These are phyloP conservation scores for Amauroascus verrucosus DNA, from an alignment of 2,329 filamentous ascomycete genomes.

Conservation along the genomic window DNA sequence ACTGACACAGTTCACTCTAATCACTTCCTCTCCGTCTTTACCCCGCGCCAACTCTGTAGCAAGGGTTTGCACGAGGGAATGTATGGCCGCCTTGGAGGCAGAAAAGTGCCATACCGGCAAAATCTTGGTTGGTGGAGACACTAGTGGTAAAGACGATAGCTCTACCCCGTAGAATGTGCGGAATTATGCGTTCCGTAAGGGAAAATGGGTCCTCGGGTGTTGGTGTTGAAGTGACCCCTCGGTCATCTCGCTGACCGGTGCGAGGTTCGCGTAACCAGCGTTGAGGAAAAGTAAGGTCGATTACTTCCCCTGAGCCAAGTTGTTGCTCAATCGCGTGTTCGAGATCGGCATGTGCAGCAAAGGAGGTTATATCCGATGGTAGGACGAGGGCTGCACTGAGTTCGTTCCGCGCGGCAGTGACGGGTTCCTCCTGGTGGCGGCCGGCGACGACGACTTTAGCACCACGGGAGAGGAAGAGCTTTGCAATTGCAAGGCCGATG, in stretches of 20 bases:
- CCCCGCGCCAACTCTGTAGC: slow-evolving; percentile 11
- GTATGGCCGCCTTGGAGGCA: slow-evolving; percentile 13
- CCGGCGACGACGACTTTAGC: slow-evolving; percentile 35
- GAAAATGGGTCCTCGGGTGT: slow-evolving; percentile 15
- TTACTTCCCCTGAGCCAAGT: neutral
- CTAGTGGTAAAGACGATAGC: slow-evolving; percentile 15
- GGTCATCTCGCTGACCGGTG: slow-evolving; percentile 1
- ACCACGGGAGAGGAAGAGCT: slow-evolving; percentile 28
- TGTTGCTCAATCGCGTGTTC: slow-evolving; percentile 2
- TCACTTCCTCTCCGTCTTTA: slow-evolving; percentile 7
- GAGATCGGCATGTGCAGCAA: slow-evolving; percentile 5
- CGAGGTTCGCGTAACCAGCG: slow-evolving; percentile 8
- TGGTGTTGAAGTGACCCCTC: slow-evolving; percentile 14
- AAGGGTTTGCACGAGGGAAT: slow-evolving; percentile 13
- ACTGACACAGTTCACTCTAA: slow-evolving; percentile 14
- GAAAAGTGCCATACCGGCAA: slow-evolving; percentile 16
- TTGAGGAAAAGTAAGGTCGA: slow-evolving; percentile 16
- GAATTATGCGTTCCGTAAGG: slow-evolving; percentile 8
- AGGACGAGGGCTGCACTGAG: slow-evolving; percentile 9
- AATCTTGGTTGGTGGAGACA: slow-evolving; percentile 11
- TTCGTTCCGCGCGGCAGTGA: slow-evolving; percentile 9
- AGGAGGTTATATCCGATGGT: slow-evolving; percentile 14
- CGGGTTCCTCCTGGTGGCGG: slow-evolving; percentile 10
- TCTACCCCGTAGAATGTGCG: slow-evolving; percentile 10
- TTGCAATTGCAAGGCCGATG: slow-evolving; percentile 35